These are phyloP conservation scores for Apophysomyces variabilis DNA, from an alignment of 371 early-diverging fungal species.

Conservation along the genomic window DNA sequence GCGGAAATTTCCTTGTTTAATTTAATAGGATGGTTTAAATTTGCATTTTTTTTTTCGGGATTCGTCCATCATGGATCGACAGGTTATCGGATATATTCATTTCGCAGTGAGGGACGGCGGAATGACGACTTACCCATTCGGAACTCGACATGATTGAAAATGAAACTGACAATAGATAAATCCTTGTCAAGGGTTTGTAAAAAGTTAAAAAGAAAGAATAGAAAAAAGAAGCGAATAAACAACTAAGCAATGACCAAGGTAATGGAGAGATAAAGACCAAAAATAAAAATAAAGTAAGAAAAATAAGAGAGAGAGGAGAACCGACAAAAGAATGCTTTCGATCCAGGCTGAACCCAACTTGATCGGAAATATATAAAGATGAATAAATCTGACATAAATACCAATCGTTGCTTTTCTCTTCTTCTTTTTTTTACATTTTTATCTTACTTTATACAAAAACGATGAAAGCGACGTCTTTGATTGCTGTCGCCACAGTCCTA, in stretches of 20 bases:
- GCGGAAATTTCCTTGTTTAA: conserved; percentile 2
- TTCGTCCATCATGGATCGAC: neutral
- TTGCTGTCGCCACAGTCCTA: conserved; percentile 29
- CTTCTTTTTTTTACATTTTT: neutral
- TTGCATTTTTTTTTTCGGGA: neutral
- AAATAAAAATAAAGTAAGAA: conserved; percentile 4
- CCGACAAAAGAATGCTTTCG: conserved; percentile 14
- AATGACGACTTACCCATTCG: neutral
- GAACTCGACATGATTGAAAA: conserved; percentile 9
- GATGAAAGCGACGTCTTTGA: conserved; percentile 32
- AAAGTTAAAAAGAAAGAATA: conserved; percentile 16
- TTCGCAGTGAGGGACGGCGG: neutral
- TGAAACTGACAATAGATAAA: neutral
- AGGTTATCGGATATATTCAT: conserved; percentile 3
- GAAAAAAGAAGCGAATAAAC: neutral
- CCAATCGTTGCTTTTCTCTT: conserved; percentile 14
- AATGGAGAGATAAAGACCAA: conserved; percentile 17
- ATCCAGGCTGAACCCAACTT: conserved; percentile 23
- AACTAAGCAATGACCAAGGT: neutral
- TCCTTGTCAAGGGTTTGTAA: conserved; percentile 27
- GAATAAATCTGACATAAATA: conserved; percentile 18
- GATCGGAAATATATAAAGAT: conserved; percentile 28
- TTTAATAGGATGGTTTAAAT: conserved; percentile 5
- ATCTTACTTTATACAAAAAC: neutral
- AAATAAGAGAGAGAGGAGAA: conserved; percentile 9